Conservation (phyloP, 1,284 basidiomycete genomes). For the Sanghuangporus sanghuang region DNA sequence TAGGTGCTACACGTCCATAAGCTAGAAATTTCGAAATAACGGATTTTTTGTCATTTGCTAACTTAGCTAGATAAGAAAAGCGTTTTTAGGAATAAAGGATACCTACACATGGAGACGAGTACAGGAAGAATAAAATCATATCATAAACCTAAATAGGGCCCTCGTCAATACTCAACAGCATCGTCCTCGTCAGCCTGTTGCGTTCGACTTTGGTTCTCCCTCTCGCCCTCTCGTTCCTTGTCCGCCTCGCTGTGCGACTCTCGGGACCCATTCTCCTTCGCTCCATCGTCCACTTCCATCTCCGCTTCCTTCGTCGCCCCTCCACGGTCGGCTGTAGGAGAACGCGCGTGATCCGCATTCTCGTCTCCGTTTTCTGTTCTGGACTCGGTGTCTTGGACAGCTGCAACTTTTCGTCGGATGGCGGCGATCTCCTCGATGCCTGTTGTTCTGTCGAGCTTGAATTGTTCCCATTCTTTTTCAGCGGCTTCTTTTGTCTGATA, state of each 20-base stretch:
- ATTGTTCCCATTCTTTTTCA: slow-evolving; percentile 63
- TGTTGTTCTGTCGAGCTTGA: slow-evolving; percentile 50
- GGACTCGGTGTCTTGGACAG: slow-evolving; percentile 24
- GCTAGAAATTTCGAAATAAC: neutral
- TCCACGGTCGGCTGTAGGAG: neutral
- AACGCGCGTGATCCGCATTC: neutral
- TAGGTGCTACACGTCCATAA: neutral
- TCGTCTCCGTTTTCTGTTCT: slow-evolving; percentile 23
- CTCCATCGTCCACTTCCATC: slow-evolving; percentile 40
- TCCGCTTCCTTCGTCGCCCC: slow-evolving; percentile 15
- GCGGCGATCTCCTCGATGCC: slow-evolving; percentile 58
- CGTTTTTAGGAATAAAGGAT: neutral
- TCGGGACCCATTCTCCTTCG: slow-evolving; percentile 27
- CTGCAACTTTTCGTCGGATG: slow-evolving; percentile 57
- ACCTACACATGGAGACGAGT: neutral
- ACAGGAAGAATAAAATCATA: slow-evolving; percentile 1
- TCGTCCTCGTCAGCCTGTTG: slow-evolving; percentile 47
- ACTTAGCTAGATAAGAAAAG: neutral
- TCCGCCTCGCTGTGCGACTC: slow-evolving; percentile 21
- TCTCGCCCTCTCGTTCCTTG: slow-evolving; percentile 33
- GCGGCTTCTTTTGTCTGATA: slow-evolving; percentile 53
- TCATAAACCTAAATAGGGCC: slow-evolving; percentile 1
- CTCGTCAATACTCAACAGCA: slow-evolving; percentile 50
- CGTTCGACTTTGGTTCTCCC: slow-evolving; percentile 37
- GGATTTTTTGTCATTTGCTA: neutral